Base-by-base conservation (phyloP, 768 basidiomycete species). In the Mycena pura region DNA sequence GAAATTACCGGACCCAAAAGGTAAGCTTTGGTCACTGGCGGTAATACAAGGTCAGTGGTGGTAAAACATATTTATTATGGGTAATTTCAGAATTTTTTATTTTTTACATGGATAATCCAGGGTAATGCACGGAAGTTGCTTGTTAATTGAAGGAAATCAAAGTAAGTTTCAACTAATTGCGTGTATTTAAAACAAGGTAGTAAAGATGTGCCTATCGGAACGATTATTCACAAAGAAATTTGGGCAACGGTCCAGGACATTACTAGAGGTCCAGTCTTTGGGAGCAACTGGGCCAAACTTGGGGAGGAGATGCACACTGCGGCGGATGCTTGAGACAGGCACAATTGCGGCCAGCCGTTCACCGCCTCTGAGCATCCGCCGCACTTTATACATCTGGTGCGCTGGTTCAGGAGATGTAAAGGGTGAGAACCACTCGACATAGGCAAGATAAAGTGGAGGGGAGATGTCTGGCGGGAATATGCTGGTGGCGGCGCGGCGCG, bases 171-270 rank as follows among this genome's bases (percentile, higher is more conserved):
- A n/a, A n/a, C n/a, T n/a, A n/a, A n/a, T n/a, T n/a, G n/a, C n/a
- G n/a, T n/a, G n/a, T n/a, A n/a, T n/a, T 43, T 22, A 43, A 19
- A 43, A 43, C 21, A 43, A 8, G 8, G 41, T 43, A 28, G 62
- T 32, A 24, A 72, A 74, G 10, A 57, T 62, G 48, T 74, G 67
- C 45, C 55, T 17, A 47, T 74, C 72, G 24, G 50, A 58, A 25
- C 69, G 73, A 0, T 64, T 45, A 51, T 67, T 73, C 10, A 72
- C 56, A 52, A 55, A 73, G 48, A 75, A 76, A 7, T 21, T 49
- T n/a, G 61, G 34, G 53, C 67, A 70, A 19, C 41, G 3, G 8
- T 76, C 74, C 6, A 76, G 58, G 10, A 74, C 68, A 32, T 57
- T 73, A 19, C 63, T 68, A 24, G 64, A 64, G 0, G 64, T 68